Conservation (phyloP, 2,329 filamentous ascomycete genomes). For the Aureobasidium vineae region DNA sequence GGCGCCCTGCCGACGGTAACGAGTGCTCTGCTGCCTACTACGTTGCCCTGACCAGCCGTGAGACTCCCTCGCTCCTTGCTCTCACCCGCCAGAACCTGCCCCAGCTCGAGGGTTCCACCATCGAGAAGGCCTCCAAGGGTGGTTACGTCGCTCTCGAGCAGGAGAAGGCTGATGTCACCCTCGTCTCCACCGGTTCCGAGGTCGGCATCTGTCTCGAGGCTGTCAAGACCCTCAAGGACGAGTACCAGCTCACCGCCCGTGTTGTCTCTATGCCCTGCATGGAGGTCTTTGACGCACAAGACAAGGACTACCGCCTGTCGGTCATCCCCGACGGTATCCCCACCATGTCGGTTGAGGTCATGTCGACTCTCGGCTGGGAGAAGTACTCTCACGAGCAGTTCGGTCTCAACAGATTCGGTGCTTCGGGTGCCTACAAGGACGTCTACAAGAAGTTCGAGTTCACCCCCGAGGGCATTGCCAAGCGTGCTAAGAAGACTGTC, state of each 20-base stretch:
- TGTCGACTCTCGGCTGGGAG: conserved; percentile 98
- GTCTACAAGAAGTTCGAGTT: conserved; percentile 99
- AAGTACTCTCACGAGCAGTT: conserved; percentile 99
- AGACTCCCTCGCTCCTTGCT: conserved; percentile 89
- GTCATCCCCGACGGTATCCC: conserved; percentile 94
- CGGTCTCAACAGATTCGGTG: conserved; percentile 98
- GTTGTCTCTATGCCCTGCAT: conserved; percentile 96
- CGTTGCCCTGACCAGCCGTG: conserved; percentile 82
- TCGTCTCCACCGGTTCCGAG: conserved; percentile 95
- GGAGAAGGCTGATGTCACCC: conserved; percentile 78
- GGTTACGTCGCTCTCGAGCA: conserved; percentile 88
- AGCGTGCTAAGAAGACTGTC: conserved; percentile 87
- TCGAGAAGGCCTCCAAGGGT: conserved; percentile 90
- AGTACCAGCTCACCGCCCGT: conserved; percentile 82
- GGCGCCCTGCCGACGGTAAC: conserved; percentile 97
- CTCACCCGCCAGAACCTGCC: conserved; percentile 98
- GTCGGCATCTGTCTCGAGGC: conserved; percentile 91
- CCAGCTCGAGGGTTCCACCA: conserved; percentile 89
- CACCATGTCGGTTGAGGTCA: conserved; percentile 89
- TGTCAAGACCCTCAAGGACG: conserved; percentile 84
- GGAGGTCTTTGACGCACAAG: conserved; percentile 92
- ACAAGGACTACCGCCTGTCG: conserved; percentile 91
- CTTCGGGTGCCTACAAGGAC: conserved; percentile 94
- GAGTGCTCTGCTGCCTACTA: conserved; percentile 99
- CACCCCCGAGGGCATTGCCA: conserved; percentile 92